phyloP scores from a whole-genome alignment of 2,329 filamentous ascomycete species.

The Thermomyces lanuginosus region DNA sequence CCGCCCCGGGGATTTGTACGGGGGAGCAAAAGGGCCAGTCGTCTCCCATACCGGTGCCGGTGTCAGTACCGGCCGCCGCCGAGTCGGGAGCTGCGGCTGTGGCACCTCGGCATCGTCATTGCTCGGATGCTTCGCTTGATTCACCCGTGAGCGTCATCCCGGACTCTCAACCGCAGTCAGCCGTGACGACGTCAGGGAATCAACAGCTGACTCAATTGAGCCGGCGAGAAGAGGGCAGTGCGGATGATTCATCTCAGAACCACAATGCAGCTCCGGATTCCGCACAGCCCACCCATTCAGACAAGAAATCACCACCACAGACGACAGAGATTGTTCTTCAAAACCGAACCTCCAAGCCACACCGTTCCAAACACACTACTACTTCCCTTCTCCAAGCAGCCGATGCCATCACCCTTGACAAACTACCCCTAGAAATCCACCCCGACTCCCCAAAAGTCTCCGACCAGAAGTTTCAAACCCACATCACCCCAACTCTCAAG shows the following conservation, averaged over 20 bases:
- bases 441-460: slow-evolving; percentile 40
- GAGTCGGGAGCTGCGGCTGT: background rate
- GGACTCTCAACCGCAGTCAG: slow-evolving; percentile 19
- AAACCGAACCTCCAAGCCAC: background rate
- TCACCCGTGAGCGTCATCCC: slow-evolving; percentile 24
- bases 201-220: no score
- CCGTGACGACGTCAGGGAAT: slow-evolving; percentile 5
- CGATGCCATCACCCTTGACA: slow-evolving; percentile 5
- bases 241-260: no score
- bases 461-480: slow-evolving; percentile 28
- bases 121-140: slow-evolving; percentile 13
- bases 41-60: no score
- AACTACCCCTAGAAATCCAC: slow-evolving; percentile 29
- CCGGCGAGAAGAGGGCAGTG: no score
- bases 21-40: no score
- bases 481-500: slow-evolving; percentile 41
- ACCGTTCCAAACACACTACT: slow-evolving; percentile 2
- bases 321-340: no score
- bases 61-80: no score
- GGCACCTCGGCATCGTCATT: background rate
- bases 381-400: slow-evolving; percentile 3
- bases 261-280: no score
- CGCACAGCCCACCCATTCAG: no score
- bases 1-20: no score
- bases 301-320: no score